A percentile compares a stretch with the other conserved stretches of the same genome.
Evolutionary conservation across 2,329 filamentous ascomycete genomes (phyloP).

Genomic region (Hymenoscyphus linearis): DNA sequence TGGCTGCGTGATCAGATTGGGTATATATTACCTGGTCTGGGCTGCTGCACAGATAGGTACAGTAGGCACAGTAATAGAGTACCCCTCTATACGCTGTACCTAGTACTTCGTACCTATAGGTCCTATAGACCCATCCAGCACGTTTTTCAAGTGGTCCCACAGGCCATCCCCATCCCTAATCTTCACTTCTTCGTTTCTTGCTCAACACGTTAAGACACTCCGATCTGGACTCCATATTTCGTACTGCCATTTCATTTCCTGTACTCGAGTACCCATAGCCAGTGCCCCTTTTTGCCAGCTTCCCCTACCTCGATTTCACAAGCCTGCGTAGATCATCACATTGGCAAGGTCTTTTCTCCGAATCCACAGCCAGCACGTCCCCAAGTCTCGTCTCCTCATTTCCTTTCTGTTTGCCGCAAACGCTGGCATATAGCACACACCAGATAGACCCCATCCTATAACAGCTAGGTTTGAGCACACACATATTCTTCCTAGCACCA

Average conservation of each 20-base stretch:
- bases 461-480: constrained; percentile 1
- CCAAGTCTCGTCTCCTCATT: constrained; percentile 15
- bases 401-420: constrained; percentile 27
- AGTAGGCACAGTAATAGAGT: neutral
- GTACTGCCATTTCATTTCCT: neutral
- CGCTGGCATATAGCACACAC: constrained; percentile 10
- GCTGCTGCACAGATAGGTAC: neutral
- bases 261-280: neutral
- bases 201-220: neutral
- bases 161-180: neutral
- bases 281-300: neutral
- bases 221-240: neutral
- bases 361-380: constrained; percentile 3
- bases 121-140: neutral
- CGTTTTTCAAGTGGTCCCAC: neutral
- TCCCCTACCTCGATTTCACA: neutral
- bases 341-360: neutral
- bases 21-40: neutral
- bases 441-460: constrained; percentile 12
- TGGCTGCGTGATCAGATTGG: neutral
- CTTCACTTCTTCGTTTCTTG: neutral
- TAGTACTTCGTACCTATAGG: neutral
- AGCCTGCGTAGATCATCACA: neutral
- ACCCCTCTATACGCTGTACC: neutral
- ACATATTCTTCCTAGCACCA: neutral